These are phyloP conservation scores for Aspergillus conjunctus DNA, from an alignment of 495 filamentous ascomycete species.

Conservation along the genomic window DNA sequence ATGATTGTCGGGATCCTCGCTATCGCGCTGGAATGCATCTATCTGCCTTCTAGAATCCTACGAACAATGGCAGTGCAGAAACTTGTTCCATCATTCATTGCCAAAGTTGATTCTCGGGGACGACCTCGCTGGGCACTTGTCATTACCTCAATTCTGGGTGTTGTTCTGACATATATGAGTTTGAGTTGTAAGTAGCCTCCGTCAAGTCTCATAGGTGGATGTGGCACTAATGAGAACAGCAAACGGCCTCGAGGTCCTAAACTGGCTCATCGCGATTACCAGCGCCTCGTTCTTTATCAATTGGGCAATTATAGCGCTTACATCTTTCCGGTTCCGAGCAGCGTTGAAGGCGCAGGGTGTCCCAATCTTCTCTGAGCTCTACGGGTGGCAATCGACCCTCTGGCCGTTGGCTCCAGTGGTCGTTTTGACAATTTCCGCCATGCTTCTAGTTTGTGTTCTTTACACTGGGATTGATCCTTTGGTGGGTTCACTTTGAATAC, in stretches of 20 bases:
- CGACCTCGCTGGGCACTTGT: conserved; percentile 16
- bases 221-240: conserved; percentile 4
- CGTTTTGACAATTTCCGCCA: conserved; percentile 6
- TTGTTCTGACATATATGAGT: conserved; percentile 18
- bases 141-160: conserved; percentile 7
- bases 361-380: conserved; percentile 2
- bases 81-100: conserved; percentile 11
- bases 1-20: conserved; percentile 16
- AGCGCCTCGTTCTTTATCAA: conserved; percentile 24
- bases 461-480: conserved; percentile 10
- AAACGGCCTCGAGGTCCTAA: conserved; percentile 16
- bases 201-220: neutral
- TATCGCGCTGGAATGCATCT: conserved; percentile 18
- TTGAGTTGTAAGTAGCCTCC: conserved; percentile 9
- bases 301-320: conserved; percentile 20
- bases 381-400: conserved; percentile 14
- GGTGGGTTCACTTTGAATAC: neutral
- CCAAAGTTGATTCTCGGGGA: conserved; percentile 15
- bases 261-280: conserved; percentile 20
- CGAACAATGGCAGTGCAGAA: conserved; percentile 16
- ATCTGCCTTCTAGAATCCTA: conserved; percentile 16
- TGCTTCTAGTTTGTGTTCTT: conserved; percentile 13
- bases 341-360: conserved; percentile 16
- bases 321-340: conserved; percentile 17
- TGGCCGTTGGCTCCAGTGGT: conserved; percentile 16